phyloP scores from a whole-genome alignment of 169 alveolate species.

The Theileria sp. region DNA sequence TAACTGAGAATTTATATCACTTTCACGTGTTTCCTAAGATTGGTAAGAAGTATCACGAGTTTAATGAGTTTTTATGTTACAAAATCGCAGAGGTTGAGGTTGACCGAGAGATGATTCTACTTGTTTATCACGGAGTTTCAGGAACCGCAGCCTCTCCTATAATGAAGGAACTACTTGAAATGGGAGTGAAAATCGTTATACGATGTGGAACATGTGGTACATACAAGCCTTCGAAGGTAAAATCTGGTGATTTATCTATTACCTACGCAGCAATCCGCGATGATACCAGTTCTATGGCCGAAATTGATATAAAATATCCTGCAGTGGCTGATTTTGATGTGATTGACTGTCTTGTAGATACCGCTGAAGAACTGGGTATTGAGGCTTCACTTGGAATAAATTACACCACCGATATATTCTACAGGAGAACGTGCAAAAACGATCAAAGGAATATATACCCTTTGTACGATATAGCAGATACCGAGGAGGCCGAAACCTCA shows the following conservation, averaged over 20 bases:
- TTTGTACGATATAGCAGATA: neutral
- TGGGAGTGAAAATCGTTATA: slow-evolving; percentile 41
- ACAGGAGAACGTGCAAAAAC: neutral
- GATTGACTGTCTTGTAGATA: slow-evolving; percentile 1
- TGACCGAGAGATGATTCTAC: slow-evolving; percentile 31
- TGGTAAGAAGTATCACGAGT: slow-evolving; percentile 20
- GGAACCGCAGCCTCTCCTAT: slow-evolving; percentile 30
- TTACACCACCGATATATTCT: neutral
- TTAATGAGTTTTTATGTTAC: slow-evolving; percentile 19
- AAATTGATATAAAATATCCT: slow-evolving; percentile 37
- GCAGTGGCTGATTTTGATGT: slow-evolving; percentile 56
- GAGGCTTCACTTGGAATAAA: neutral
- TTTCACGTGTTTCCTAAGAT: slow-evolving; percentile 12
- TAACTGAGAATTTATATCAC: slow-evolving; percentile 36
- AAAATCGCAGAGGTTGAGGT: slow-evolving; percentile 41
- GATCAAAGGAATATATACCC: neutral
- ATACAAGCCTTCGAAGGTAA: slow-evolving; percentile 18
- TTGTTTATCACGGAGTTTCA: slow-evolving; percentile 35
- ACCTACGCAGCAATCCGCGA: slow-evolving; percentile 47
- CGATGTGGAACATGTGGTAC: slow-evolving; percentile 19
- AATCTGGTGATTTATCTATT: slow-evolving; percentile 15
- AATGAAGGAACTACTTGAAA: slow-evolving; percentile 26
- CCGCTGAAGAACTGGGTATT: neutral
- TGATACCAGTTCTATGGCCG: slow-evolving; percentile 18
- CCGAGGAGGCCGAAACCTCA: neutral